Conservation (phyloP, 176 grass and related monocot genomes). For the Oryza longistaminata region DNA sequence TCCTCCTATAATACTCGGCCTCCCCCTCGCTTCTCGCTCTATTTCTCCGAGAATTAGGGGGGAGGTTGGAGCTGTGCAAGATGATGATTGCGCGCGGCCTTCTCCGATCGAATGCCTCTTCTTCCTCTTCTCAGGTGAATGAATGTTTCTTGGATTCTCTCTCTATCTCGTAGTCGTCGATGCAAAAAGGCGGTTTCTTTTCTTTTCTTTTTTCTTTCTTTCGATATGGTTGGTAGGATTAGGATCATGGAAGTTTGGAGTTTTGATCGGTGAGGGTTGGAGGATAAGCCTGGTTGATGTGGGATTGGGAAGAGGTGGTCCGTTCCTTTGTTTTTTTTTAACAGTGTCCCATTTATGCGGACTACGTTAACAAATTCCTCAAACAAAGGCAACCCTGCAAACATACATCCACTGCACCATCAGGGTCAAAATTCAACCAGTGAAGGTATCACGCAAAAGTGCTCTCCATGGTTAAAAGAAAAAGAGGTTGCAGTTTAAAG, state of each 20-base stretch:
- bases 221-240: not conserved
- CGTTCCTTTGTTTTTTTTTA: not conserved
- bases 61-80: not conserved
- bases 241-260: not conserved
- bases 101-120: conserved; percentile 50
- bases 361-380: too few species aligned
- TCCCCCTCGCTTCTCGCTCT: conserved; percentile 7
- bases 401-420: too few species aligned
- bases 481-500: too few species aligned
- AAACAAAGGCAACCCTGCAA: too few species aligned
- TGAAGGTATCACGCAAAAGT: too few species aligned
- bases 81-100: conserved; percentile 58
- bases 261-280: not conserved
- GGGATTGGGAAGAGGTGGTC: not conserved
- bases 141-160: not conserved
- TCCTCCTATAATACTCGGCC: not conserved
- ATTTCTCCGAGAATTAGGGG: not conserved
- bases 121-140: conserved; percentile 38
- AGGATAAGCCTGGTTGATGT: not conserved
- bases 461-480: too few species aligned
- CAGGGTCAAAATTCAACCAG: too few species aligned
- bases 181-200: not conserved
- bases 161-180: not conserved
- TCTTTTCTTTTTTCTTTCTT: not conserved
- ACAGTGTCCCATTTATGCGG: too few species aligned